Base-by-base conservation (phyloP, 805 yeast species). In the Nematodospora valgi region DNA sequence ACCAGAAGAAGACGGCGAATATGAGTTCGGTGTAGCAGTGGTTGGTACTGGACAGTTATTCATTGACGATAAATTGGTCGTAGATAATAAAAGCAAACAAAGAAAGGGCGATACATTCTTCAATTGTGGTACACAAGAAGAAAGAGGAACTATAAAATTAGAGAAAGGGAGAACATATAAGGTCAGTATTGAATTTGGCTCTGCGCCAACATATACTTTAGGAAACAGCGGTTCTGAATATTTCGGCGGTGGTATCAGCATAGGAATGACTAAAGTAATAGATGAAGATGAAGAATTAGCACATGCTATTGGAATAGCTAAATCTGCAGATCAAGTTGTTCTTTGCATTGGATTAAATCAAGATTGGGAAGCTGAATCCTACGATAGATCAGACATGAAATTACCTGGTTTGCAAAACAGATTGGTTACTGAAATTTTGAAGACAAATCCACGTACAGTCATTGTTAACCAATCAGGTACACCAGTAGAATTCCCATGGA, bases 51-150 rank as follows among this genome's bases (percentile, higher is more conserved):
- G 75, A 15, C 66, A 67, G 46, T 44, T 80, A 20, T 80, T 62
- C 45, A 53, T 78, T 33, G 67, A 80, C 46, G 81, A 56, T 41
- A 47, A 70, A 47, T 56, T 76, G 39, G 60, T 79, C 25, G 71
- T 76, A 31, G 82, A 79, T 50, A 77, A 78, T 56, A 69, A 65
- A 45, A 70, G 76, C 26, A 49, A 64, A 17, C 84, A 79, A 58
- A 56, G 43, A 6, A 51, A 45, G 17, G 84, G 82, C 12, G 48
- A 54, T n/a, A 52, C 71, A 3, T 78, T 76, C 59, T 75, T 74
- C 50, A 49, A 57, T 38, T 64, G 70, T 11, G 52, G 62, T 40
- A 82, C 82, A 27, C 64, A 81, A 13, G 53, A 64, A 23, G 81
- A 74, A 47, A 60, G 48, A 4, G 69, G 68, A 6, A 34, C 46